Percentiles rank a stretch among this genome's conserved stretches.
phyloP scores from a whole-genome alignment of 352 stramenopile genomes.

The Blastocystis sp. region DNA sequence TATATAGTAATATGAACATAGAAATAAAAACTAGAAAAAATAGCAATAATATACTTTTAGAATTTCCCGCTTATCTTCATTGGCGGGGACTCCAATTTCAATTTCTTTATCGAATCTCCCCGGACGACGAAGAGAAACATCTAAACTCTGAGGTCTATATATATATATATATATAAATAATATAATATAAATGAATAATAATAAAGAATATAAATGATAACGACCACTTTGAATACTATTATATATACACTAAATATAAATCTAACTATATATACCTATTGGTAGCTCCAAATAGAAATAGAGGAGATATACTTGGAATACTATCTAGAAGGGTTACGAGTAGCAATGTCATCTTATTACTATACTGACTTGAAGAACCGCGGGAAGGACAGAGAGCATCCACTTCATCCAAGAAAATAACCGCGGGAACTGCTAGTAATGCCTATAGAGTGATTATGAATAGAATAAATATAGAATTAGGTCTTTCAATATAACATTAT shows the following conservation, averaged over 20 bases:
- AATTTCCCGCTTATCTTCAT: constrained; percentile 70
- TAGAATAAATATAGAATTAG: too few species aligned
- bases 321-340: constrained; percentile 69
- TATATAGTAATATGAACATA: background rate
- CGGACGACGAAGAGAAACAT: constrained; percentile 70
- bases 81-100: constrained; percentile 78
- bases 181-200: too few species aligned
- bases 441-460: constrained; percentile 50
- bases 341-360: constrained; percentile 61
- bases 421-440: constrained; percentile 56
- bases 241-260: too few species aligned
- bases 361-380: constrained; percentile 55
- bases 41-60: constrained; percentile 61
- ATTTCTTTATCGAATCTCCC: constrained; percentile 86
- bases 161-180: constrained; percentile 58
- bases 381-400: constrained; percentile 66
- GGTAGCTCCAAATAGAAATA: constrained; percentile 47
- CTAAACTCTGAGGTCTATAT: constrained; percentile 64
- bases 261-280: constrained; percentile 48
- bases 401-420: constrained; percentile 88
- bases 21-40: background rate
- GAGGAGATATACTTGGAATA: constrained; percentile 47
- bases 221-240: too few species aligned
- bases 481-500: too few species aligned
- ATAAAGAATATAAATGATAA: too few species aligned